Conservation (phyloP, 768 basidiomycete species). For the Podaxis sp. region DNA sequence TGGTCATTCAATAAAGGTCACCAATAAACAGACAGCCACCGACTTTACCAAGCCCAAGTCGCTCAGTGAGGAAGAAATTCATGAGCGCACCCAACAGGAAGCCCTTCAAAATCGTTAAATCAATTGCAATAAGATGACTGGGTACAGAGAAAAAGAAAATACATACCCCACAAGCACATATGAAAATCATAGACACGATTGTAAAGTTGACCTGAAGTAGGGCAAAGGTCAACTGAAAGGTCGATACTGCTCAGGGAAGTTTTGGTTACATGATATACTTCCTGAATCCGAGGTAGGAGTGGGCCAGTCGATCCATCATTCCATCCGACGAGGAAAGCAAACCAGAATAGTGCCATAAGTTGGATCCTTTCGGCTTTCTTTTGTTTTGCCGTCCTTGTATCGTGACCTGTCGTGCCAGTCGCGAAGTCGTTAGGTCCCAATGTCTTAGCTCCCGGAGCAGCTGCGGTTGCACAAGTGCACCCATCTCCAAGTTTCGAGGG, state of each 20-base stretch:
- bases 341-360: conserved; percentile 51
- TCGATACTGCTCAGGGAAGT: not conserved
- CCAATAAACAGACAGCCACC: not conserved
- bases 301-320: conserved; percentile 77
- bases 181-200: conserved; percentile 63
- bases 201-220: conserved; percentile 44
- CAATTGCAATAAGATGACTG: not conserved
- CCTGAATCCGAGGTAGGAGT: conserved; percentile 68
- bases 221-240: too few species aligned
- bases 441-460: not conserved
- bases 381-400: conserved; percentile 21
- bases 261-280: conserved; percentile 41
- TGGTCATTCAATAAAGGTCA: not conserved
- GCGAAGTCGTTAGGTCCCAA: not conserved
- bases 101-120: conserved; percentile 26
- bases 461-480: not conserved
- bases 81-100: conserved; percentile 36
- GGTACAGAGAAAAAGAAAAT: not conserved
- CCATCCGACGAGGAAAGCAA: conserved; percentile 68
- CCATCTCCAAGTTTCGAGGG: too few species aligned
- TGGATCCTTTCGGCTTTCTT: conserved; percentile 36
- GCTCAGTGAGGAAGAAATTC: conserved; percentile 37
- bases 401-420: not conserved
- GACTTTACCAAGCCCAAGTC: conserved; percentile 42
- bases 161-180: conserved; percentile 35